Evolutionary conservation across 768 basidiomycete genomes (phyloP).

Genomic region (Dentipellis sp.): DNA sequence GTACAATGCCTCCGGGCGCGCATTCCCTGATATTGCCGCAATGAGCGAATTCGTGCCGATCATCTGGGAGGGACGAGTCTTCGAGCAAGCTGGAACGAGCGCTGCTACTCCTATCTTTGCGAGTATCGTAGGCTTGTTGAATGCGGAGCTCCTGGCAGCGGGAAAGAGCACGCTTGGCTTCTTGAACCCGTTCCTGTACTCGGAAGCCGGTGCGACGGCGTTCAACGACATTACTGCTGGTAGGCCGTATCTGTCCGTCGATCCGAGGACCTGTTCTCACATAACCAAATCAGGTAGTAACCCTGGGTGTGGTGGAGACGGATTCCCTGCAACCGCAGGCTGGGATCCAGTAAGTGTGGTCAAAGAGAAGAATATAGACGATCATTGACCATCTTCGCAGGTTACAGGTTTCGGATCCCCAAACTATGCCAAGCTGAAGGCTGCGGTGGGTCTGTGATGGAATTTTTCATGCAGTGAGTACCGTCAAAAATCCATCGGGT

Average conservation of each 20-base stretch:
- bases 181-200: slow-evolving; percentile 20
- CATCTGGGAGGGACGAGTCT: neutral
- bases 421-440: slow-evolving; percentile 4
- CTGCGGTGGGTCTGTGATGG: neutral
- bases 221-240: slow-evolving; percentile 21
- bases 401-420: slow-evolving; percentile 14
- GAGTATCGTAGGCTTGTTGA: slow-evolving; percentile 18
- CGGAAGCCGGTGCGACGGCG: slow-evolving; percentile 12
- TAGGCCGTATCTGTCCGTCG: neutral
- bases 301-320: slow-evolving; percentile 19
- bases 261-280: too few relatives aligned
- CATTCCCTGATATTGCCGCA: slow-evolving; percentile 15
- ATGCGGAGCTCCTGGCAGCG: slow-evolving; percentile 18
- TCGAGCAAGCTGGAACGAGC: slow-evolving; percentile 15
- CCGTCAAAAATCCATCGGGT: too few relatives aligned
- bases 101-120: slow-evolving; percentile 19
- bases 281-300: slow-evolving; percentile 5
- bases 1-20: slow-evolving; percentile 12
- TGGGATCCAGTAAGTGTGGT: slow-evolving; percentile 19
- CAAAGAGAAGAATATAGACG: neutral
- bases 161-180: slow-evolving; percentile 21
- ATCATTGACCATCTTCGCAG: neutral
- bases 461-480: too few relatives aligned
- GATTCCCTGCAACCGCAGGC: slow-evolving; percentile 17
- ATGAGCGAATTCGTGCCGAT: slow-evolving; percentile 11